Evolutionary conservation across 345 rosid genomes (phyloP), one percentile per base, ranked within the genome.

Genomic region (Cardiospermum halicacabum): DNA sequence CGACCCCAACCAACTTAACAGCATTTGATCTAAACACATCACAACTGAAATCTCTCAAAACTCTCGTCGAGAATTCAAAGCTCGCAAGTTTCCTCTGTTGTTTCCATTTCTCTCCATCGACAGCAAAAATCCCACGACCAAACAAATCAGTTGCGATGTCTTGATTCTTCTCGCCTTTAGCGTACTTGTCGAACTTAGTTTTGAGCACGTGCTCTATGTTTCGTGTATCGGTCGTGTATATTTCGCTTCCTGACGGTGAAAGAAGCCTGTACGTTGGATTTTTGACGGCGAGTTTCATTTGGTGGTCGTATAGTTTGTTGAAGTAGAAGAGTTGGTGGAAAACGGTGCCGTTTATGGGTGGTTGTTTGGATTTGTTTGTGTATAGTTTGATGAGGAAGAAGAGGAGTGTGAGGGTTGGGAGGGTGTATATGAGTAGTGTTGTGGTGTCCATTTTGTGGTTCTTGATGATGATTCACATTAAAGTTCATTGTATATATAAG

Each of bases 31-130:
- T 73, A 49, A 92, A 89, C 37, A 87, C 92, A 13, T 68, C 63
- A 40, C 89, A 82, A 70, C 91, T 87, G 59, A 81, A 89, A 5
- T 85, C 95, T 64, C 92, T 74, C 3, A 92, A 78, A 25, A 85
- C 86, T 37, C 88, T 79, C 0, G 92, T 74, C 0, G 89, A 87
- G 58, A 92, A 92, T 80, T 92, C 91, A 26, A 71, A 77, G 71
- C 91, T 89, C 0, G 92, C 84, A 0, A 84, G 79, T 83, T 89
- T 92, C 66, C 98, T 79, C 73, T 92, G 98, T 25, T 85, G 88
- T 74, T 66, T 72, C 98, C 96, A 92, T 67, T 79, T 87, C 2
- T 84, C 91, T 19, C 96, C 96, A 66, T 92, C 88, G 34, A 75
- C 95, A 13, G 68, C 72, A 18, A 87, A 87, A 1, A 92, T 87